Base-by-base conservation (phyloP, 164 flowering plant genomes). In the Aristolochia californica region DNA sequence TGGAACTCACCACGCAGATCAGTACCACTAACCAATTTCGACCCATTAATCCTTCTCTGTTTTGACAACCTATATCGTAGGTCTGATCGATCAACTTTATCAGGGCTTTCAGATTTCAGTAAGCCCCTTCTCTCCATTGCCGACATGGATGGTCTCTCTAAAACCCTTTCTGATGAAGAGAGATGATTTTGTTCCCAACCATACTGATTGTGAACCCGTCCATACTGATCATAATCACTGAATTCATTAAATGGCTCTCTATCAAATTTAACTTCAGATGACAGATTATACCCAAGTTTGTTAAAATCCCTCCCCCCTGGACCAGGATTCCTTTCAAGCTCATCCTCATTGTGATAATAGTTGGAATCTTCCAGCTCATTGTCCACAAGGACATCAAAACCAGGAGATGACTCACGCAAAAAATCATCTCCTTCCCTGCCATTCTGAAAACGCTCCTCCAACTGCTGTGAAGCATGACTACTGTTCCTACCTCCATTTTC, bases 311-410 rank as follows among this genome's bases (percentile, higher is more conserved):
- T 78, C 56, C 74, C 78, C 3, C 77, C 83, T 57, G 66, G 75
- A 20, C 70, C 78, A 43, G 66, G 57, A 28, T 64, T 57, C 59
- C 76, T 71, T 57, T 76, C 79, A 69, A 58, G 80, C 47, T 75
- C 82, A 62, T 83, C 89, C 34, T 78, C 90, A 59, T 74, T 72
- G 23, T 66, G 78, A 62, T 75, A 87, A 66, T 75, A 88, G 20
- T 80, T 85, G 63, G 82, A 67, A 43, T 80, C 81, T 62, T 76
- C 50, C 5, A 69, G 74, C 26, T 84, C 87, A 74, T 87, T 80
- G 67, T 86, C 98, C 45, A 86, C 96, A 59, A 91, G 95, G 63
- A 91, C 98, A 83, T 88, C 98, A 78, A 91, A 91, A 23, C 96
- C 98, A 69, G 98, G 96, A 70, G 95, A 84, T 3, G 88, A 78